phyloP scores from a whole-genome alignment of 2,329 filamentous ascomycete genomes.

The Phaeophleospora eucalypticola region DNA sequence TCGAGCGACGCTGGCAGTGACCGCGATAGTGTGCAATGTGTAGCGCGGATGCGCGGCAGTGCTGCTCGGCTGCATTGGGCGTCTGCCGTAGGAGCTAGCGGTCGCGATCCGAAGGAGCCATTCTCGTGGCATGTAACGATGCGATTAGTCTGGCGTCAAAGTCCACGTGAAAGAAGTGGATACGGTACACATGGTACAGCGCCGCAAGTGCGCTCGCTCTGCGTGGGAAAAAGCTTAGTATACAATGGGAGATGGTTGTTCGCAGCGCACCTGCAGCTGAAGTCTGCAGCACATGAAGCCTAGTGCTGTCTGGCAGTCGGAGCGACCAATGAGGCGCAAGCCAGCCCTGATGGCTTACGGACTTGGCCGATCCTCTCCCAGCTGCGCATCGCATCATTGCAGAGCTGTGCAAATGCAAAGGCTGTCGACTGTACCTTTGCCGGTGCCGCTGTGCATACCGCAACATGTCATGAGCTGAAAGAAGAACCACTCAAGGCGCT shows the following conservation, averaged over 20 bases:
- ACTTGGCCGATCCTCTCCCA: constrained; percentile 4
- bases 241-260: constrained; percentile 15
- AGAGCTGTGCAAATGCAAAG: neutral
- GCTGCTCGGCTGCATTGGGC: too few relatives aligned
- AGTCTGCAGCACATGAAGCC: constrained; percentile 1
- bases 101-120: too few relatives aligned
- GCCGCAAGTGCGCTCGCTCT: constrained; percentile 18
- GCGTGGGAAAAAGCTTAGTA: constrained; percentile 16
- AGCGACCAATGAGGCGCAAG: neutral
- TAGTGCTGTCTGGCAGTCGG: neutral
- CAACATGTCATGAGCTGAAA: constrained; percentile 7
- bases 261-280: constrained; percentile 14
- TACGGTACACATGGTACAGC: constrained; percentile 22
- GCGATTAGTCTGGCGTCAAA: constrained; percentile 1
- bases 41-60: too few relatives aligned
- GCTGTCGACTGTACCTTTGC: neutral
- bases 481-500: constrained; percentile 28
- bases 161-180: constrained; percentile 16
- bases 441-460: neutral
- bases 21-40: neutral
- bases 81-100: too few relatives aligned
- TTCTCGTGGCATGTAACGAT: too few relatives aligned
- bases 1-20: neutral
- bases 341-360: constrained; percentile 3
- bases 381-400: neutral